Evolutionary conservation across 257 asterid genomes (phyloP), one percentile per base, ranked within the genome.

Genomic region (Scutellaria baicalensis): DNA sequence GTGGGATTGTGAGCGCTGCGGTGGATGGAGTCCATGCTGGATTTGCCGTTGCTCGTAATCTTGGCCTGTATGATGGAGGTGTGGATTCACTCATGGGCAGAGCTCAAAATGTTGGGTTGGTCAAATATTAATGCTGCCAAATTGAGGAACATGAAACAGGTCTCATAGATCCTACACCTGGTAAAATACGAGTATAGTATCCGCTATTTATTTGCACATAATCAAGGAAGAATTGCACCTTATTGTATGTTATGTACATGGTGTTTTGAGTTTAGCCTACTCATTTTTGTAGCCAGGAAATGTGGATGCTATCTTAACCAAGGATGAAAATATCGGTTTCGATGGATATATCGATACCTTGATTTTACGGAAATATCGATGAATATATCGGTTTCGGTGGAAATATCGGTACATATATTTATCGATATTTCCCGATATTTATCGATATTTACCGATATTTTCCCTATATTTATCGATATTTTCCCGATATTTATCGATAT

Each of bases 1-100:
- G 99, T 48, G 99, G 99, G 31, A 93, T 91, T 44, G 91, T 91
- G 62, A 91, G 97, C 33, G 97, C 99, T 3, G 96, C 99, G 0
- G 97, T 93, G 16, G 99, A 93, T 73, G 99, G 99, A 9, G 85
- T 89, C 91, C 80, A 81, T 9, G 89, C 96, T 6, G 97, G 99
- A 17, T 91, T 91, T 68, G 94, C 96, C 4, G 69, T 87, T 23
- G 94, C 97, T 0, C 80, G 84, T 62, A 84, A 77, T 61, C 82
- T 93, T 9, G 99, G 97, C 14, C 90, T 93, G 60, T 85, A 69
- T 31, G 64, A 80, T 1, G 87, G 85, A 57, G 50, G 68, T 63
- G 47, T 85, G 8, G 96, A 89, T 59, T 73, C 79, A 12, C 62
- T 81, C 70, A 43, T 85, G 20, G 91, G 94, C 3, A 88, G 77